Evolutionary conservation across 805 yeast genomes (phyloP), one percentile per base, ranked within the genome.

Genomic region (Saccharomycopsis lassenensis): DNA sequence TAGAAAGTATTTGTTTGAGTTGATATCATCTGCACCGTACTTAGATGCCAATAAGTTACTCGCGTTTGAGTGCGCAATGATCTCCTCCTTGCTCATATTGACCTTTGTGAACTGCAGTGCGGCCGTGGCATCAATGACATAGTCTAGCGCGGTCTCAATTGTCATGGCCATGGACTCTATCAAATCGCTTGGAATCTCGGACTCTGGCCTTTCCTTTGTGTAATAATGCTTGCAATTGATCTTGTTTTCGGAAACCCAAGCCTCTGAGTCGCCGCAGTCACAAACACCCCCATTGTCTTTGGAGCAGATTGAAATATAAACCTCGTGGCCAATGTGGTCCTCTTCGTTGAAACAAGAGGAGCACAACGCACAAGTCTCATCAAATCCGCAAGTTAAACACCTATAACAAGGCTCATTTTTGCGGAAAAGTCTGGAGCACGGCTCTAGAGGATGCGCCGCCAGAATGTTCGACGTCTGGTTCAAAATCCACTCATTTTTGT

Each of bases 201-300:
- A 50, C 3, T 51, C 52, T 4, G 47, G 54, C 5, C 58, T 55
- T 30, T 52, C 49, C 5, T 45, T 42, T 8, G 46, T 41, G 26
- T 55, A 57, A 32, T 64, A 51, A 26, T 40, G 38, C 19, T 36
- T 30, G 16, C 44, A 36, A 15, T 32, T 24, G 12, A 26, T 27
- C 3, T 31, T 8, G 71, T 59, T 1, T n/a, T 63, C 55, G n/a
- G 55, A 54, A 4, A 62, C 67, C 86, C 93, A 85, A 0, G 93
- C 93, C 50, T 82, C 94, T 0, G 75, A 71, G 49, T 85, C 94
- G 3, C 95, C 94, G 54, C 95, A 84, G 50, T 84, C 95, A 53
- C 93, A 81, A 14, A 78, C 80, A 0, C 91, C 91, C 6, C 59
- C 58, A 18, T 47, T 48, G 15, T 48, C 58, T n/a, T 52, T 45